These are phyloP conservation scores for Beauveria asiatica DNA, from an alignment of 2,329 filamentous ascomycete species.

Conservation along the genomic window DNA sequence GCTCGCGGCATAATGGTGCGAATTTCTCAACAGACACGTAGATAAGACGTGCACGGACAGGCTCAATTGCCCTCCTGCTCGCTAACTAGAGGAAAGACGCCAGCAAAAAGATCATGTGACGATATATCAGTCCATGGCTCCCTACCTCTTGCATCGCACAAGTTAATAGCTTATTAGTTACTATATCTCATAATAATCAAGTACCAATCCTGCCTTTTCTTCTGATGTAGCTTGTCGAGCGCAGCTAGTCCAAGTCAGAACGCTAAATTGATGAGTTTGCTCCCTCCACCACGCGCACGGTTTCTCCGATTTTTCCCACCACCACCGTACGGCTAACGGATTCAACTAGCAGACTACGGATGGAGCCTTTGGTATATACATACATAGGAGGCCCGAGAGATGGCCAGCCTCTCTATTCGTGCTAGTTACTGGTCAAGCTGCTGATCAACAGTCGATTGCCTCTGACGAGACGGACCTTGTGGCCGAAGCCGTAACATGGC, in stretches of 20 bases:
- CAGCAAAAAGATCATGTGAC: background rate
- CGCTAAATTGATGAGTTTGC: no score
- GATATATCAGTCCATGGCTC: no score
- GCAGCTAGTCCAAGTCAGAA: background rate
- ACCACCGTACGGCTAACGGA: background rate
- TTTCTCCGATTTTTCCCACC: background rate
- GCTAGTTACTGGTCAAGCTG: background rate
- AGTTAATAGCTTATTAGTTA: no score
- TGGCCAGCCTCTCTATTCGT: background rate
- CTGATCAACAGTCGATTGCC: background rate
- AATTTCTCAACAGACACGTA: background rate
- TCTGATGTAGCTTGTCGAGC: background rate
- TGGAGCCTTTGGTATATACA: background rate
- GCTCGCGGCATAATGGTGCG: background rate
- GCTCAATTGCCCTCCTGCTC: background rate
- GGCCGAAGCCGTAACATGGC: background rate
- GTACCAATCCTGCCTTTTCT: background rate
- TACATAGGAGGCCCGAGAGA: background rate
- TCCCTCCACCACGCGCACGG: background rate
- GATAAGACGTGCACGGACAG: background rate
- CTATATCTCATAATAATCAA: no score
- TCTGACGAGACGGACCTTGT: background rate
- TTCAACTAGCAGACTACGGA: background rate
- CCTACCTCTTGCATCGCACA: no score
- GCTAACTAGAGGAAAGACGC: background rate